These are phyloP conservation scores for Tricholoma bakamatsutake DNA, from an alignment of 768 basidiomycete genomes.

Conservation along the genomic window DNA sequence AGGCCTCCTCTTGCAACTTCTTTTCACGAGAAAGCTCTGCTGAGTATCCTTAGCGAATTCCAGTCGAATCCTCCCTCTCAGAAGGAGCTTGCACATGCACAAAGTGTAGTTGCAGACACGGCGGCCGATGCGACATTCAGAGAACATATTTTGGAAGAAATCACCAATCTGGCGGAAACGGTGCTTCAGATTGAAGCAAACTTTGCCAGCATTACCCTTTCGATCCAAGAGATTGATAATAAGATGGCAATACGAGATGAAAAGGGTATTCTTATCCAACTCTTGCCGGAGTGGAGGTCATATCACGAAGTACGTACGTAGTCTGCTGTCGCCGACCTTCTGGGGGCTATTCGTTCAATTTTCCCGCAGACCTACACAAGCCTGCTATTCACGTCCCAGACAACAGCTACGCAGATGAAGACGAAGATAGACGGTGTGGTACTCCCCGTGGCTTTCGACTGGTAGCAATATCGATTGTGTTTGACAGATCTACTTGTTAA, in stretches of 20 bases:
- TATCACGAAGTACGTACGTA: not conserved
- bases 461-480: not conserved
- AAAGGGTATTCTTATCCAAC: not conserved
- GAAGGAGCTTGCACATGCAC: not conserved
- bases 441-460: not conserved
- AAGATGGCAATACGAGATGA: not conserved
- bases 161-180: not conserved
- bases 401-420: constrained; percentile 5
- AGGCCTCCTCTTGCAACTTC: not conserved
- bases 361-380: not conserved
- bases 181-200: constrained; percentile 3
- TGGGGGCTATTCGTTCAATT: not conserved
- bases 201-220: constrained; percentile 1
- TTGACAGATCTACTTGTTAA: constrained; percentile 1
- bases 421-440: constrained; percentile 1
- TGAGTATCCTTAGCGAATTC: not conserved
- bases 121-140: not conserved
- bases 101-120: not conserved
- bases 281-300: constrained; percentile 1
- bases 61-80: not conserved
- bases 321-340: too few species aligned
- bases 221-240: not conserved
- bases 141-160: not conserved
- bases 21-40: not conserved
- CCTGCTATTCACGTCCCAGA: constrained; percentile 1